Percentiles rank a stretch among this genome's conserved stretches.
Conservation (phyloP, 495 filamentous ascomycete genomes). For the Rhizodiscina lignyota region DNA sequence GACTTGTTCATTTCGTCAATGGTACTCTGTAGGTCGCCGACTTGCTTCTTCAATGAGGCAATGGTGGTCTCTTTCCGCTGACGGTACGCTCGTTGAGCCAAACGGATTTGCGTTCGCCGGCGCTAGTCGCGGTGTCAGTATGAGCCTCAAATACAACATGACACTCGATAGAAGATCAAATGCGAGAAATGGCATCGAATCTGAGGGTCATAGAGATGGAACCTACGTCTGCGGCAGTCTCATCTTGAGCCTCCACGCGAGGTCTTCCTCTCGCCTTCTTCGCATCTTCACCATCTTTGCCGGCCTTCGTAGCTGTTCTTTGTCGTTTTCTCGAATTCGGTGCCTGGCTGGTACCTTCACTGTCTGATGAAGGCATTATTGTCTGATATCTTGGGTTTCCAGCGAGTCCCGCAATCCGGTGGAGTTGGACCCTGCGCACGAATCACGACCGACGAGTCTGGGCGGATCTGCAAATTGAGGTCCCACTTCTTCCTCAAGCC, state of each 20-base stretch:
- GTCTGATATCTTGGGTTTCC: too few relatives aligned
- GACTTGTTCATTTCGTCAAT: slow-evolving; percentile 61
- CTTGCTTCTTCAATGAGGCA: slow-evolving; percentile 48
- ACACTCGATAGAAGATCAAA: background rate
- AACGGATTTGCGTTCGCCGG: slow-evolving; percentile 70
- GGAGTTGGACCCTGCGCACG: too few relatives aligned
- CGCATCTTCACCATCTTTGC: slow-evolving; percentile 7
- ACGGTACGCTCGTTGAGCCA: slow-evolving; percentile 74
- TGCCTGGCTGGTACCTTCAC: too few relatives aligned
- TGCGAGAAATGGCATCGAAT: slow-evolving; percentile 1
- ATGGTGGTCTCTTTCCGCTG: slow-evolving; percentile 72
- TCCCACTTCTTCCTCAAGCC: too few relatives aligned
- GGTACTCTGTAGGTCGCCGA: slow-evolving; percentile 43
- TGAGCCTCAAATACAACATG: background rate
- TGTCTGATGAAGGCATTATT: too few relatives aligned
- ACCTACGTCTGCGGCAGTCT: slow-evolving; percentile 30
- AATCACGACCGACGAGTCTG: too few relatives aligned
- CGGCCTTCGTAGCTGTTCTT: slow-evolving; percentile 1
- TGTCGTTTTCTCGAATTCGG: slow-evolving; percentile 9
- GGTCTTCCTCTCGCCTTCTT: slow-evolving; percentile 40
- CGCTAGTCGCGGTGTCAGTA: slow-evolving; percentile 31
- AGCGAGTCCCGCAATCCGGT: too few relatives aligned
- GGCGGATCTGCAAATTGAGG: too few relatives aligned
- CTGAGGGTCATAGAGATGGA: slow-evolving; percentile 1
- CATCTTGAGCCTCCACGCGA: slow-evolving; percentile 52